Evolutionary conservation across 305 asterid genomes (phyloP), one percentile per base, ranked within the genome.

Genomic region (Fraxinus xanthoxyloides): DNA sequence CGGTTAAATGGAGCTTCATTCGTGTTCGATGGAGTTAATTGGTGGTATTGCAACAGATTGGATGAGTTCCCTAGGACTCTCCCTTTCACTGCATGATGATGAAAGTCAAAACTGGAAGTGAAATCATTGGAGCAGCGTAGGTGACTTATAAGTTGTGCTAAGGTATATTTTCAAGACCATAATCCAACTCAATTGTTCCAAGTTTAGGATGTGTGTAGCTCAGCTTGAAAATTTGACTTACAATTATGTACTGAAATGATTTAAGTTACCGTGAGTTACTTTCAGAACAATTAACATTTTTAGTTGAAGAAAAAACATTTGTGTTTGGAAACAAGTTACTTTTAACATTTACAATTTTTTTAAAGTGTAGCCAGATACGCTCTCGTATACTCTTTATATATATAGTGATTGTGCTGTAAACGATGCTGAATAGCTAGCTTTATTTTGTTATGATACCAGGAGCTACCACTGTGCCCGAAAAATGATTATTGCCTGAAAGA

Each of bases 61-160:
- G 76, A 79, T 2, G 89, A 83, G 94, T 88, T 88, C 90, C 90
- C 85, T 84, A 83, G 90, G 78, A 87, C 90, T 86, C 87, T 79
- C 85, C 89, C 78, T 80, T 78, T 82, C 84, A 81, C 84, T 82
- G 40, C 35, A 30, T 69, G 89, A 82, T 85, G 90, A 91, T 30
- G 90, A 90, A 87, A 84, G 85, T 80, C 72, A 46, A 10, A 28
- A 67, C 1, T 5, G 36, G 43, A 70, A 70, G 40, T 31, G 43
- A 70, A 70, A 32, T 70, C 43, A 70, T 15, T 19, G 75, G 75
- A 30, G 43, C 75, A 15, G 24, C 8, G 26, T 31, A 69, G 12
- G 75, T 31, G 21, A 5, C 24, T 31, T 7, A 8, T 30, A 31
- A 30, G 43, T 32, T 70, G 75, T 3, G 43, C 75, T 5, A 30